Evolutionary conservation across 2,329 filamentous ascomycete species (phyloP).

Genomic region (Seiridium cupressi): DNA sequence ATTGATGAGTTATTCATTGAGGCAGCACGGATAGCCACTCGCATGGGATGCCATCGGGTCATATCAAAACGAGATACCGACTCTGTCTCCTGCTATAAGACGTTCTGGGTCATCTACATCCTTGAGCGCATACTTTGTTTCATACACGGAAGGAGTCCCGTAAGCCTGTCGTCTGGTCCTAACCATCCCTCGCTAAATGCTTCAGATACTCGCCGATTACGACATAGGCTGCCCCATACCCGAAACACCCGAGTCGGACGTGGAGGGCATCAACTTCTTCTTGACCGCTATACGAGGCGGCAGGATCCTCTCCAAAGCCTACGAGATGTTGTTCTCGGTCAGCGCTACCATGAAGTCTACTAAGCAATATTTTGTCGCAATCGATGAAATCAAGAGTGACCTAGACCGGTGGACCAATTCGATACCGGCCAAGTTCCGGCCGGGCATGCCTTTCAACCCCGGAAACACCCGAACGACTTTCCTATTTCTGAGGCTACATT

Average conservation of each 20-base stretch:
- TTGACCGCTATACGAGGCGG: not conserved
- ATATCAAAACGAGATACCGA: not conserved
- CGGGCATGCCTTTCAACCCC: not conserved
- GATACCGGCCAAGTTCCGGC: slow-evolving; percentile 1
- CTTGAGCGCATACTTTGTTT: slow-evolving; percentile 2
- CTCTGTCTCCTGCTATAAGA: not conserved
- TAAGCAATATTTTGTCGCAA: not conserved
- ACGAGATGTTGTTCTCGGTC: slow-evolving; percentile 3
- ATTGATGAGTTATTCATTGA: not conserved
- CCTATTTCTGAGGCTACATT: not conserved
- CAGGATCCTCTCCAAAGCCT: slow-evolving; percentile 2
- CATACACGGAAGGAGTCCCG: not conserved
- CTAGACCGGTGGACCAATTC: not conserved
- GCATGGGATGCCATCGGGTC: not conserved
- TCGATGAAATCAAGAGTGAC: slow-evolving; percentile 1
- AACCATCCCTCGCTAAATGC: not conserved
- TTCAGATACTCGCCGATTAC: slow-evolving; percentile 3
- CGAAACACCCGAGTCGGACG: not conserved
- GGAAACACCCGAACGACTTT: not conserved
- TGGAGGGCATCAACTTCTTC: slow-evolving; percentile 6
- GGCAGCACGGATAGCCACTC: not conserved
- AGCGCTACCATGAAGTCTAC: slow-evolving; percentile 3
- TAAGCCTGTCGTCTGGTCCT: not conserved
- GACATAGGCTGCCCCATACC: slow-evolving; percentile 5
- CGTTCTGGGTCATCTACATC: slow-evolving; percentile 4